Evolutionary conservation across 2,329 filamentous ascomycete genomes (phyloP).

Genomic region (Didymella arachidicola): DNA sequence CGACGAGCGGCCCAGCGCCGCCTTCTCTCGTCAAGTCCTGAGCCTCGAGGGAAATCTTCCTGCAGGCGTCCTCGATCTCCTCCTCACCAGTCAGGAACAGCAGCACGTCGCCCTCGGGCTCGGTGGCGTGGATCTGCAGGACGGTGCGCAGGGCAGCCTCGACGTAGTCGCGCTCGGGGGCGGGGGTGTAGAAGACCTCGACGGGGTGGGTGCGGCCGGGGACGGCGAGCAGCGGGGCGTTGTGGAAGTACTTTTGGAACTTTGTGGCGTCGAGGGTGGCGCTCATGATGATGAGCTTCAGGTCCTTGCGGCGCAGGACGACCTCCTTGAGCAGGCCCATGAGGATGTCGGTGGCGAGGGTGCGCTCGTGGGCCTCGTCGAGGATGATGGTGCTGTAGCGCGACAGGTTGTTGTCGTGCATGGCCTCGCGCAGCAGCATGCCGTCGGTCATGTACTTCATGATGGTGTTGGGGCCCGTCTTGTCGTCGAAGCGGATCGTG

Average conservation of each 20-base stretch:
- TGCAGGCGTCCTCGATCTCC: conserved; percentile 95
- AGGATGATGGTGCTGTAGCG: conserved; percentile 97
- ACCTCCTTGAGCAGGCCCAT: conserved; percentile 96
- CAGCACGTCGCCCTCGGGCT: conserved; percentile 90
- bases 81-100: conserved; percentile 97
- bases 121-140: conserved; percentile 92
- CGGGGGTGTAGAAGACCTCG: conserved; percentile 97
- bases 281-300: conserved; percentile 96
- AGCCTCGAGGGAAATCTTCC: conserved; percentile 88
- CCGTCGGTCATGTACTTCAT: conserved; percentile 99
- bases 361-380: conserved; percentile 97
- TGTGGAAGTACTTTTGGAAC: conserved; percentile 96
- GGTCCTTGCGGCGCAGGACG: conserved; percentile 79
- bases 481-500: conserved; percentile 96
- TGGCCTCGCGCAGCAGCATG: conserved; percentile 94
- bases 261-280: conserved; percentile 97
- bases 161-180: conserved; percentile 95
- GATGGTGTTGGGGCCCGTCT: conserved; percentile 82
- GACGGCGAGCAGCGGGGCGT: conserved; percentile 90
- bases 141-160: conserved; percentile 95
- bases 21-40: conserved; percentile 93
- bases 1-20: conserved; percentile 85
- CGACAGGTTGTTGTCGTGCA: conserved; percentile 87
- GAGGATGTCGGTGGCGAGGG: conserved; percentile 92
- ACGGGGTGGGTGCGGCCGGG: conserved; percentile 95